These are phyloP conservation scores for Fusarium hainanense DNA, from an alignment of 2,329 filamentous ascomycete genomes.

Conservation along the genomic window DNA sequence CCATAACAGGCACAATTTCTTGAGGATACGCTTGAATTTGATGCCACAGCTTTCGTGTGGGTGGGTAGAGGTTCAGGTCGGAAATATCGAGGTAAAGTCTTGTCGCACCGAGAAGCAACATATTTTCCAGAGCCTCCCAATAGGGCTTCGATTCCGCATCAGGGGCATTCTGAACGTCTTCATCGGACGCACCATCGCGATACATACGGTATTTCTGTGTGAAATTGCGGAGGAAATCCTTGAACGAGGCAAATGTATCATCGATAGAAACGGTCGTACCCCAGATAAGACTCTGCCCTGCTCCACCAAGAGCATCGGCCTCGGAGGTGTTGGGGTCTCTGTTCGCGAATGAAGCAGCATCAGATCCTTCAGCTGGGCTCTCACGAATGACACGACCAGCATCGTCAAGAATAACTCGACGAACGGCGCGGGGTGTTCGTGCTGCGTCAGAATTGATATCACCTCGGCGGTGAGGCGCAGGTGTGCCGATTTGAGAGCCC, in stretches of 20 bases:
- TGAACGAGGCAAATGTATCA: constrained; percentile 87
- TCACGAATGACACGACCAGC: constrained; percentile 68
- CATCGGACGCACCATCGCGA: constrained; percentile 82
- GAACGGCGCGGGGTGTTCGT: constrained; percentile 62
- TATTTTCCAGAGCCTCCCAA: constrained; percentile 84
- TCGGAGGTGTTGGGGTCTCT: constrained; percentile 88
- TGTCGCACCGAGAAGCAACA: constrained; percentile 86
- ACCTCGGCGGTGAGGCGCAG: constrained; percentile 70
- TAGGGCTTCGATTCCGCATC: constrained; percentile 85
- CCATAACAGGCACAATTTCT: constrained; percentile 96
- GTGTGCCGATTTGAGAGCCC: constrained; percentile 68
- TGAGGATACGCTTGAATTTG: constrained; percentile 94
- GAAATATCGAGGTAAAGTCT: constrained; percentile 88
- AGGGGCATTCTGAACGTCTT: constrained; percentile 75
- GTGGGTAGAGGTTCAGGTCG: constrained; percentile 92
- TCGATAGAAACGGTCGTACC: constrained; percentile 96
- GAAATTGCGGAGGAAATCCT: constrained; percentile 92
- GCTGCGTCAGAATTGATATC: constrained; percentile 88
- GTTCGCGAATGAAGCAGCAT: constrained; percentile 70
- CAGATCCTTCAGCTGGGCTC: constrained; percentile 62
- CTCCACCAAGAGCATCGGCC: constrained; percentile 85
- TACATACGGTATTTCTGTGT: constrained; percentile 95
- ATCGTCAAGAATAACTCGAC: constrained; percentile 70
- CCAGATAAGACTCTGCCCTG: constrained; percentile 88
- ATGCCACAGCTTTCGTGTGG: constrained; percentile 93